These are phyloP conservation scores for Hypoxylon sp. DNA, from an alignment of 2,329 filamentous ascomycete genomes.

Conservation along the genomic window DNA sequence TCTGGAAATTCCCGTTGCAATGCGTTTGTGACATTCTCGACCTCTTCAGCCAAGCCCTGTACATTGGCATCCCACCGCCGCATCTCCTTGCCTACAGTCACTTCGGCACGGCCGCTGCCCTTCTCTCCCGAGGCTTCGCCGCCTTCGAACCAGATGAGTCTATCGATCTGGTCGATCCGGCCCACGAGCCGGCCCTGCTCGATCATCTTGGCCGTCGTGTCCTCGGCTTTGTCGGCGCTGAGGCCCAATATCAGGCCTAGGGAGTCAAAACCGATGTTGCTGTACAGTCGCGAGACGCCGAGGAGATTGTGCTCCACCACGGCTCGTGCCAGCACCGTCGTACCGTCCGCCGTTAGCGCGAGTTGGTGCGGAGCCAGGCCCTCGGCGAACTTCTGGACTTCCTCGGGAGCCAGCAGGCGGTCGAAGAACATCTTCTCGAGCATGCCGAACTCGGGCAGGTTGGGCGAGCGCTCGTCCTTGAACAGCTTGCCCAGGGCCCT, in stretches of 20 bases:
- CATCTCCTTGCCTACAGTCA: slow-evolving; percentile 76
- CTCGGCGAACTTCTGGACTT: slow-evolving; percentile 87
- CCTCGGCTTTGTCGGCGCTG: slow-evolving; percentile 84
- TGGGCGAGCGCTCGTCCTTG: slow-evolving; percentile 87
- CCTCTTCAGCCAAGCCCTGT: slow-evolving; percentile 86
- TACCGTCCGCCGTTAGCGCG: slow-evolving; percentile 88
- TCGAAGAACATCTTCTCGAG: slow-evolving; percentile 98
- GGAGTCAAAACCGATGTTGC: slow-evolving; percentile 80
- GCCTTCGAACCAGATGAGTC: slow-evolving; percentile 86
- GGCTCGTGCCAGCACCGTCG: slow-evolving; percentile 91
- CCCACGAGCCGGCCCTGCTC: slow-evolving; percentile 91
- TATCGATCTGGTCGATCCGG: slow-evolving; percentile 93
- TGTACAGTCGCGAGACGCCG: slow-evolving; percentile 82
- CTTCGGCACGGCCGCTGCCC: slow-evolving; percentile 74
- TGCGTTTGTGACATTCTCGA: slow-evolving; percentile 85
- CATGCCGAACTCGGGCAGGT: slow-evolving; percentile 84
- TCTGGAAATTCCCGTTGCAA: slow-evolving; percentile 84
- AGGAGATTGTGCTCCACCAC: slow-evolving; percentile 97
- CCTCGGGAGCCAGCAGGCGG: slow-evolving; percentile 81
- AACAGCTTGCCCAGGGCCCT: slow-evolving; percentile 85
- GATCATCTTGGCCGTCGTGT: slow-evolving; percentile 94
- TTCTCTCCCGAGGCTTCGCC: slow-evolving; percentile 77
- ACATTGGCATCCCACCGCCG: slow-evolving; percentile 92
- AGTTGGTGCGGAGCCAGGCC: slow-evolving; percentile 89
- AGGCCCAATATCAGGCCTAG: slow-evolving; percentile 83